Percentiles rank a stretch among this genome's conserved stretches.
phyloP scores from a whole-genome alignment of 306 rosid species.

The Geum urbanum region DNA sequence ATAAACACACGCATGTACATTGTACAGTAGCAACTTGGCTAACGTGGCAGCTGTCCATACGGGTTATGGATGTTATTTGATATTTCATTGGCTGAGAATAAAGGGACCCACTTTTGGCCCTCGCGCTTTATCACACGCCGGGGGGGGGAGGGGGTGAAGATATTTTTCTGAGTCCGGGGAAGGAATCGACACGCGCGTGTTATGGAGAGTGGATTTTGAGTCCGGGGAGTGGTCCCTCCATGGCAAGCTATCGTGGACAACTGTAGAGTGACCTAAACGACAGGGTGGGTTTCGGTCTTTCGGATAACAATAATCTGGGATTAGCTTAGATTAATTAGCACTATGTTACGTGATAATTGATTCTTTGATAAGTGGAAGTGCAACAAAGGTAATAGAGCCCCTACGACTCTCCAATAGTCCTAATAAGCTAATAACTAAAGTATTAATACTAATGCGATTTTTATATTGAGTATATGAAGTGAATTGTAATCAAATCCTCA shows the following conservation, averaged over 20 bases:
- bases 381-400: neutral
- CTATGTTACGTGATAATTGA: neutral
- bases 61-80: neutral
- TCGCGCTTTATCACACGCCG: constrained; percentile 41
- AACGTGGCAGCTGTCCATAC: constrained; percentile 41
- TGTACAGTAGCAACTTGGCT: constrained; percentile 9
- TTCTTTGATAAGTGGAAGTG: neutral
- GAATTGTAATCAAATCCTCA: too few species aligned
- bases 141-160: constrained; percentile 19
- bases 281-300: neutral
- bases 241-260: constrained; percentile 2
- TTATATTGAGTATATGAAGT: too few species aligned
- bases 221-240: constrained; percentile 24
- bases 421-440: too few species aligned
- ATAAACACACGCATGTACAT: constrained; percentile 28
- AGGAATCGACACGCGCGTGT: constrained; percentile 11
- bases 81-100: constrained; percentile 20
- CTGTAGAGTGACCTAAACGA: constrained; percentile 9
- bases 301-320: neutral
- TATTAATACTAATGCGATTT: too few species aligned
- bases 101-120: constrained; percentile 26
- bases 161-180: constrained; percentile 34
- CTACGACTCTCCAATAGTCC: neutral
- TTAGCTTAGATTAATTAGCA: constrained; percentile 11
- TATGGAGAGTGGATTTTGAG: constrained; percentile 18